A percentile compares a stretch with the other conserved stretches of the same genome.
These are phyloP conservation scores for Eustoma russellianum DNA, from an alignment of 257 asterid genomes.

Conservation along the genomic window DNA sequence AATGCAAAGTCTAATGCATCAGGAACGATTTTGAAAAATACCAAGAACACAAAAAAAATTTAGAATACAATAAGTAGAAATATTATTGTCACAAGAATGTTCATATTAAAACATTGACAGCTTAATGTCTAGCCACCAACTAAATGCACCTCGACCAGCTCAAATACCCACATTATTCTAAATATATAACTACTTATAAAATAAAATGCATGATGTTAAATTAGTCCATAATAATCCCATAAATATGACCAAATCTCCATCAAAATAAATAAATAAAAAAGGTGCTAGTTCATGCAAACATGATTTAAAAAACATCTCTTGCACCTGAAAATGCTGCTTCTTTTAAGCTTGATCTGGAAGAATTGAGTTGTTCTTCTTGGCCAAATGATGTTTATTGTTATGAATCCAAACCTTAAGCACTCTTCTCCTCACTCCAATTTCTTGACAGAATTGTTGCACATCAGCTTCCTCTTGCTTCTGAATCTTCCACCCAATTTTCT, in stretches of 20 bases:
- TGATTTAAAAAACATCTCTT: not conserved
- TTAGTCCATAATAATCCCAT: constrained; percentile 2
- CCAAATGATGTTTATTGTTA: constrained; percentile 62
- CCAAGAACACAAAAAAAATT: too few species aligned
- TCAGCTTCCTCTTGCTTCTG: constrained; percentile 67
- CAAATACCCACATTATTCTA: not conserved
- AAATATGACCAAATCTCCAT: not conserved
- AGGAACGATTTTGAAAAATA: too few species aligned
- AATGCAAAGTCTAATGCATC: too few species aligned
- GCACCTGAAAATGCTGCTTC: not conserved
- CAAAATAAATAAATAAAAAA: not conserved
- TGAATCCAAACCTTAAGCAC: constrained; percentile 95
- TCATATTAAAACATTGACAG: not conserved
- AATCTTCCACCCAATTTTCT: constrained; percentile 82
- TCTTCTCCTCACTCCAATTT: constrained; percentile 63
- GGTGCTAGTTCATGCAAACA: not conserved
- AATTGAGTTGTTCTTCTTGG: constrained; percentile 31
- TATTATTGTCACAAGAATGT: too few species aligned
- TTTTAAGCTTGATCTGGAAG: constrained; percentile 20
- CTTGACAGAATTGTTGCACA: constrained; percentile 77
- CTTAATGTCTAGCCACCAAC: not conserved
- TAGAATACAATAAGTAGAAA: too few species aligned
- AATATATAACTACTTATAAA: not conserved
- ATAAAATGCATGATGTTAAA: not conserved
- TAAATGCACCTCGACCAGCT: not conserved